Percentiles rank a stretch among this genome's conserved stretches.
phyloP scores from a whole-genome alignment of 306 rosid species.

The Gastrolobium bilobum region DNA sequence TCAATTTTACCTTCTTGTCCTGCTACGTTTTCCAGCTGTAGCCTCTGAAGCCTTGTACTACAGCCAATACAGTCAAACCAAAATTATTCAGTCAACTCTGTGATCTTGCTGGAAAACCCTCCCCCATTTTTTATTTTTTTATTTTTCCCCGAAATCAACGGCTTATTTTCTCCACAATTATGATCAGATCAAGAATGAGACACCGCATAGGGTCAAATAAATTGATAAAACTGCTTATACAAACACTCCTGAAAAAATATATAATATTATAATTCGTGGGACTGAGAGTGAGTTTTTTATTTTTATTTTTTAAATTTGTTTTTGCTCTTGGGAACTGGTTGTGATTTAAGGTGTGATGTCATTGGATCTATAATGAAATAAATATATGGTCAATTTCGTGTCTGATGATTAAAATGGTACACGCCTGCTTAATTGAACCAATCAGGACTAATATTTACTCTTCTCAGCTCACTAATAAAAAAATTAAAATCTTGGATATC shows the following conservation, averaged over 20 bases:
- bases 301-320: neutral
- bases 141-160: slow-evolving; percentile 45
- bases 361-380: slow-evolving; percentile 31
- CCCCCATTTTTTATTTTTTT: no score
- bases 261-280: neutral
- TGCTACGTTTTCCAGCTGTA: slow-evolving; percentile 93
- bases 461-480: slow-evolving; percentile 9
- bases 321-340: slow-evolving; percentile 6
- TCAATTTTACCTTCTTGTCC: slow-evolving; percentile 91
- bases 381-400: neutral
- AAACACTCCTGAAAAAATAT: neutral
- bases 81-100: slow-evolving; percentile 70
- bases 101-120: slow-evolving; percentile 64
- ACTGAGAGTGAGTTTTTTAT: neutral
- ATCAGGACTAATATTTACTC: neutral
- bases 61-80: slow-evolving; percentile 70
- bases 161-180: slow-evolving; percentile 48
- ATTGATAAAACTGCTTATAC: neutral
- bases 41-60: slow-evolving; percentile 49
- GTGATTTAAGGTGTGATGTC: slow-evolving; percentile 29
- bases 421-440: neutral
- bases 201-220: slow-evolving; percentile 7
- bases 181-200: slow-evolving; percentile 48
- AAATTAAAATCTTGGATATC: neutral
- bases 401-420: slow-evolving; percentile 18